Percentiles rank a stretch among this genome's conserved stretches.
Conservation (phyloP, 2,329 filamentous ascomycete species). For the Aulographum hederae region DNA sequence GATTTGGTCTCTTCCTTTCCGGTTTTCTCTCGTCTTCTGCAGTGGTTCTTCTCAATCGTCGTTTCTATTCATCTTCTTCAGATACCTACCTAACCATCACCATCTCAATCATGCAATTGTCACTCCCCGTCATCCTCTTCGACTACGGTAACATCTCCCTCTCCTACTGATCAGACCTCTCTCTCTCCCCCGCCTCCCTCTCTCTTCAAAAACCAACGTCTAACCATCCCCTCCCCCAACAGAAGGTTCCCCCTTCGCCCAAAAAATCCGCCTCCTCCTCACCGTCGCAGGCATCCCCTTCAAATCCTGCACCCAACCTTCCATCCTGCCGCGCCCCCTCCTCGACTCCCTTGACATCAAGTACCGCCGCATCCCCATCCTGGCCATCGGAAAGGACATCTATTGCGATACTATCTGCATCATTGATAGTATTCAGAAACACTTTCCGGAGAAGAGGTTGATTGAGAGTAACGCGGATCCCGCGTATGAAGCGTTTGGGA, state of each 20-base stretch:
- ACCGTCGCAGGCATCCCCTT: conserved; percentile 19
- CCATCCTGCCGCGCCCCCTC: conserved; percentile 21
- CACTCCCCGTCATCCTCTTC: background rate
- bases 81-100: too few relatives aligned
- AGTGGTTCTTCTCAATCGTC: too few relatives aligned
- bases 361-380: conserved; percentile 20
- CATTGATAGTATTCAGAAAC: conserved; percentile 16
- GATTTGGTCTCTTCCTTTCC: too few relatives aligned
- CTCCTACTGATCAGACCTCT: too few relatives aligned
- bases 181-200: too few relatives aligned
- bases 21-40: too few relatives aligned
- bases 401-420: conserved; percentile 18
- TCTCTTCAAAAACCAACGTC: background rate
- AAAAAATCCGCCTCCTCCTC: conserved; percentile 19
- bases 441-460: conserved; percentile 9
- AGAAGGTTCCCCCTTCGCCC: conserved; percentile 13
- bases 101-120: too few relatives aligned
- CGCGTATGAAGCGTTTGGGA: background rate
- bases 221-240: background rate
- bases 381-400: conserved; percentile 14
- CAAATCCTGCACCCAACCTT: conserved; percentile 9
- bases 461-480: background rate
- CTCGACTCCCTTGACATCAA: conserved; percentile 18
- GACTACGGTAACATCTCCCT: too few relatives aligned
- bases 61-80: too few relatives aligned